phyloP scores from a whole-genome alignment of 1,284 basidiomycete genomes.

The Macrocystidia cucumis region DNA sequence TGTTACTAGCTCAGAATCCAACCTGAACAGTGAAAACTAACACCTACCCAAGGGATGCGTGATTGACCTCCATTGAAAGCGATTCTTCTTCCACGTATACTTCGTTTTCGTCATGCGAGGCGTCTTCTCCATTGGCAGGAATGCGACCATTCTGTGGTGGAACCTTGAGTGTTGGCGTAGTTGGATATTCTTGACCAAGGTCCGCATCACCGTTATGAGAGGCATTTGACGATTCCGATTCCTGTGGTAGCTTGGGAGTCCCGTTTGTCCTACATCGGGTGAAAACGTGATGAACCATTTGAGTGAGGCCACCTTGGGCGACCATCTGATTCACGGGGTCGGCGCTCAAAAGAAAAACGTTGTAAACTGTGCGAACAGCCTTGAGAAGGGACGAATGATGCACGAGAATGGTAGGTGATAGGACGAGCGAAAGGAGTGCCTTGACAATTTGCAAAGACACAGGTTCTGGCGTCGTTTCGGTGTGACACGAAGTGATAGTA shows the following conservation, averaged over 20 bases:
- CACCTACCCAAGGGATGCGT: too few species aligned
- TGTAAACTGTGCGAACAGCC: slow-evolving; percentile 94
- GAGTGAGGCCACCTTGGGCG: slow-evolving; percentile 91
- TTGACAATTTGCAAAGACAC: slow-evolving; percentile 95
- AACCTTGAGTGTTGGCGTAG: too few species aligned
- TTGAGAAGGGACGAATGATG: slow-evolving; percentile 93
- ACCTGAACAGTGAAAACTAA: too few species aligned
- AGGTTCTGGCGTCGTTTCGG: slow-evolving; percentile 78
- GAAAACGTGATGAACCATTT: slow-evolving; percentile 97
- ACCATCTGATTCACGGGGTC: slow-evolving; percentile 94
- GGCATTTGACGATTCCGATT: slow-evolving; percentile 9
- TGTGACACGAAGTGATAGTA: slow-evolving; percentile 90
- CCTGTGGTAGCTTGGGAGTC: slow-evolving; percentile 11
- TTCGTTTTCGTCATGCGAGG: too few species aligned
- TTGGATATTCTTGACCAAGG: too few species aligned
- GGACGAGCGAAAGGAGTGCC: slow-evolving; percentile 80
- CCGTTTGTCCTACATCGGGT: slow-evolving; percentile 51
- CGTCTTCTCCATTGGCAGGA: too few species aligned
- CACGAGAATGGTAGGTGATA: slow-evolving; percentile 81
- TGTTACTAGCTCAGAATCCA: too few species aligned
- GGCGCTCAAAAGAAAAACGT: slow-evolving; percentile 86
- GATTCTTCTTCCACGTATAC: too few species aligned
- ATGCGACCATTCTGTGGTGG: too few species aligned
- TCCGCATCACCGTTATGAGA: too few species aligned
- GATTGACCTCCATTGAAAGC: too few species aligned